Evolutionary conservation across 1,139 yeast genomes (phyloP), one percentile per base, ranked within the genome.

Genomic region (Yamadazyma triangularis): DNA sequence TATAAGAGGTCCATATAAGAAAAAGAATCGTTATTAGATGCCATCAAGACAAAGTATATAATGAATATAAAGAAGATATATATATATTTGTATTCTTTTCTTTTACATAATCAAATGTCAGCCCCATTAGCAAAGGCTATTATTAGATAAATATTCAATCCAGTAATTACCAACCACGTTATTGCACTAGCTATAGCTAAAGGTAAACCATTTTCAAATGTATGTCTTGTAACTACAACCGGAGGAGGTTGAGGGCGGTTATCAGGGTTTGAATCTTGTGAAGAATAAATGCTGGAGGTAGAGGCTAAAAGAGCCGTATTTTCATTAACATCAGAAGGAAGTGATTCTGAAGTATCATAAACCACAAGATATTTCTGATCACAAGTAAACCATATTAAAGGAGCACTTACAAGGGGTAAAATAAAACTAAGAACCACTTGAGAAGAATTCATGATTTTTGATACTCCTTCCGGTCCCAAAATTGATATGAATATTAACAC

Each of bases 391-490:
- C 77, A 81, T 34, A 83, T 69, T 49, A 83, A 63, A 8, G 91
- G 93, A 2, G 89, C 91, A 28, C 82, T 72, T 10, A 82, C 85
- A 38, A 82, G 73, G 4, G 93, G 91, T 32, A 83, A 60, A 28
- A 82, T 66, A 39, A 83, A 64, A 29, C 87, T 78, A 32, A 83
- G 60, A 4, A 82, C 74, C 23, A 83, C 91, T 51, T 83, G 93
- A 0, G 88, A 78, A 3, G 84, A 74, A 50, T 82, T 83, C 59
- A 83, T 67, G 14, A 84, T 80, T 15, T 71, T 71, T 4, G 83
- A 70, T 24, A 83, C 71, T 0, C 91, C 91, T 38, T 72, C 77
- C 39, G 88, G 67, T 1, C 91, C 91, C 25, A 82, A 65, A 20
- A 76, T 70, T 5, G 74, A 48, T 10, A 82, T 83, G 48, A 82